Evolutionary conservation across 1,284 basidiomycete genomes (phyloP), one percentile per base, ranked within the genome.

Genomic region (Trichosporon sp.): DNA sequence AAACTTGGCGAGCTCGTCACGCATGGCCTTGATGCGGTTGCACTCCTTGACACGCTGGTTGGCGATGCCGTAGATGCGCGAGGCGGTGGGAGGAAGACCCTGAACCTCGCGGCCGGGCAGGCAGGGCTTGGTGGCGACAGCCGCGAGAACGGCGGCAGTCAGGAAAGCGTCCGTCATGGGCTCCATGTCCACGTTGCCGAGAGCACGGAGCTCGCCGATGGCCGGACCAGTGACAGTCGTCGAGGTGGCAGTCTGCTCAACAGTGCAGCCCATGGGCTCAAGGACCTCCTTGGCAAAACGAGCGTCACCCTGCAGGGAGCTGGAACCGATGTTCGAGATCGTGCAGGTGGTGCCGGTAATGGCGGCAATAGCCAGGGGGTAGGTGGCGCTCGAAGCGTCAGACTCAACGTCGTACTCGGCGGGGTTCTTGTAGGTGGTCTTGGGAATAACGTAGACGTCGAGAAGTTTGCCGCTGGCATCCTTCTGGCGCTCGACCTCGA

Each of bases 121-220:
- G 12, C 87, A 86, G 65, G 85, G 89, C 12, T 86, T 85, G 43
- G 85, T 86, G 0, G 94, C 93, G 26, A 96, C 92, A 69, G 96
- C 96, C 66, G 94, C 94, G 16, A 99, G 86, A 1, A 92, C 94
- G 7, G 90, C 91, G 0, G 96, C 96, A 0, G 96, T 98, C 83
- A 99, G 88, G 87, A 99, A 99, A 5, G 96, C 96, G 82, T 99
- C 96, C 10, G 97, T 99, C 96, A 99, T 99, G n/a, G 92, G 90
- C 85, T 98, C 95, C 97, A 99, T 99, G 81, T 99, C 95, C 31
- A 98, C 90, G 76, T 91, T 88, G 48, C 93, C 93, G 67, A 98
- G 88, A 6, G 93, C 92, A 73, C 90, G 89, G 64, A 99, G 88
- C 77, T 89, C 86, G 1, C 94, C 93, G 21, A 90, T 84, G 0